Base-by-base conservation (phyloP, 2,329 filamentous ascomycete genomes). In the Hypoxylon sp. region DNA sequence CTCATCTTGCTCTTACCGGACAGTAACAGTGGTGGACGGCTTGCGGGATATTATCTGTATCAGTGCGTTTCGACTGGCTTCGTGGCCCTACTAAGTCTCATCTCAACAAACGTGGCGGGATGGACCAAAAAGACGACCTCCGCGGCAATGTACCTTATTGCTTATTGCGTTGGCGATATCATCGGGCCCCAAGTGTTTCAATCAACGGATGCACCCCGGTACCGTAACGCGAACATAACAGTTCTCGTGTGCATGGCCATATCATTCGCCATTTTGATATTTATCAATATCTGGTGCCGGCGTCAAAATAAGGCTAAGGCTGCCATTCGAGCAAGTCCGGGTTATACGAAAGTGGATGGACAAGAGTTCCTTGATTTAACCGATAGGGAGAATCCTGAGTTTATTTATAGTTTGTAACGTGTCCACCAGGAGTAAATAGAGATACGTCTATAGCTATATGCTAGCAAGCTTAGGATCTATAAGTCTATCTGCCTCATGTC, bases 291-390 rank as follows among this genome's bases (percentile, higher is more conserved):
- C 75, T 91, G 87, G 82, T 92, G 86, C 75, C 79, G 80, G 10
- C 76, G 77, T 19, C 83, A 90, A 79, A 92, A 92, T 71, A 79
- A 76, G 68, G 84, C 85, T 78, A 92, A 92, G 80, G 86, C 82
- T 0, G 73, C 74, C 6, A 73, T 87, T 15, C 78, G 87, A 46
- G 83, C 83, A 1, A 79, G 81, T 55, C 85, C 87, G 0, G 85
- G 82, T 1, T 92, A 92, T 75, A 81, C 82, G 24, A 89, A 85
- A 77, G 68, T 91, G 59, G 87, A 89, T 76, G 91, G 91, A 68
- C 89, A 91, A 77, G 90, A 91, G 82, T 91, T 87, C 79, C 80
- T 88, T 62, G 89, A 92, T 75, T 77, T 92, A 69, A 92, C 89
- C 3, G 90, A 92, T 74, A 79, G 82, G 61, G 89, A 92, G 81